Percentiles rank a stretch among this genome's conserved stretches.
Conservation (phyloP, 257 asterid genomes). For the Lycium barbarum region DNA sequence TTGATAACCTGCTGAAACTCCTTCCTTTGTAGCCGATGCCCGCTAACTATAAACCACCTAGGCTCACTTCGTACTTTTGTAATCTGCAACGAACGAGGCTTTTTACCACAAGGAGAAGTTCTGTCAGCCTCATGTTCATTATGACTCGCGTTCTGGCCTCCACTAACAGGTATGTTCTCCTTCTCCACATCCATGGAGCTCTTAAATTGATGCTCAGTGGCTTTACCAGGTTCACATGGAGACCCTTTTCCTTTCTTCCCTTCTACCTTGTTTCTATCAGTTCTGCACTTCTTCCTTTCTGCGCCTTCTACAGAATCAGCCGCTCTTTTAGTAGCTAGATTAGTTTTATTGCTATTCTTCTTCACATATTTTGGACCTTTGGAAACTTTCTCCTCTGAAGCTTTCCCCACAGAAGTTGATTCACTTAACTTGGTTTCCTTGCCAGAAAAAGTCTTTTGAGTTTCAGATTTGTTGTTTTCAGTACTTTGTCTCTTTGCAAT, state of each 20-base stretch:
- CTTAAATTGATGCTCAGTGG: slow-evolving; percentile 33
- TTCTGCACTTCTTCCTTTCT: slow-evolving; percentile 33
- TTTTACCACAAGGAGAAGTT: not conserved
- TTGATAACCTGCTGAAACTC: slow-evolving; percentile 84
- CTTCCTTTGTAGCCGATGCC: slow-evolving; percentile 84
- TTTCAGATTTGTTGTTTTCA: not conserved
- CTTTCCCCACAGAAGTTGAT: slow-evolving; percentile 36
- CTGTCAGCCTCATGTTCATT: not conserved
- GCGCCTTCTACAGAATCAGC: slow-evolving; percentile 39
- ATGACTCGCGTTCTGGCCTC: not conserved
- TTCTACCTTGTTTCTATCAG: slow-evolving; percentile 26
- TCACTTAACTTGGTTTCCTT: slow-evolving; percentile 15
- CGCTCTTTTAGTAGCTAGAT: slow-evolving; percentile 27
- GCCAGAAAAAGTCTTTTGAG: not conserved
- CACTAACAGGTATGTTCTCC: slow-evolving; percentile 41
- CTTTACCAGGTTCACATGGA: slow-evolving; percentile 21
- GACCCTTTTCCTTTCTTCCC: slow-evolving; percentile 26
- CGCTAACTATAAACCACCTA: slow-evolving; percentile 77
- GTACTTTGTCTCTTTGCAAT: not conserved
- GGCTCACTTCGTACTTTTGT: slow-evolving; percentile 47
- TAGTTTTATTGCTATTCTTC: slow-evolving; percentile 45
- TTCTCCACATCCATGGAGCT: slow-evolving; percentile 54
- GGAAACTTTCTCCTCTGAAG: slow-evolving; percentile 37
- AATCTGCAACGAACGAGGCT: not conserved
- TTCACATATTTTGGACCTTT: slow-evolving; percentile 53